phyloP scores from a whole-genome alignment of 2,329 filamentous ascomycete species.

The Paracamarosporium sp. region DNA sequence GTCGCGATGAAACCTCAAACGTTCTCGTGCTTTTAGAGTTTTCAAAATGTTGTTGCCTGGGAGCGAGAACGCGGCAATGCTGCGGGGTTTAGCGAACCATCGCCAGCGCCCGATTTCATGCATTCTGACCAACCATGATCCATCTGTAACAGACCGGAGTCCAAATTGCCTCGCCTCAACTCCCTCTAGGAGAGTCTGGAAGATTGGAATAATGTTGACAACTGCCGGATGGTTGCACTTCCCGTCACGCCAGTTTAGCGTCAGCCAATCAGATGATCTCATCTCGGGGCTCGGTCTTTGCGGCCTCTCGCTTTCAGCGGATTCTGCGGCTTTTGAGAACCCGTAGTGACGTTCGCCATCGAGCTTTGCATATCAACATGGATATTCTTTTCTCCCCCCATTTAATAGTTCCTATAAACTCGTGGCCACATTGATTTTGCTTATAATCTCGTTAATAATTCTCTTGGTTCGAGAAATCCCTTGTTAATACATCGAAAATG shows the following conservation, averaged over 20 bases:
- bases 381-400: background rate
- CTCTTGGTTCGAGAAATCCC: no score
- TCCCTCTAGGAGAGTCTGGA: background rate
- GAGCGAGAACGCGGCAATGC: background rate
- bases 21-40: background rate
- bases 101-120: background rate
- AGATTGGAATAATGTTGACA: background rate
- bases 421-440: no score
- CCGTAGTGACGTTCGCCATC: no score
- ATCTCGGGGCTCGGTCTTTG: background rate
- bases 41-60: background rate
- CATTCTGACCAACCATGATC: background rate
- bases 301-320: background rate
- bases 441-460: no score
- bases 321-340: background rate
- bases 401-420: no score
- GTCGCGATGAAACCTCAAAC: background rate
- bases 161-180: background rate
- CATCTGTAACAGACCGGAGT: background rate
- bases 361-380: background rate
- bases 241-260: background rate
- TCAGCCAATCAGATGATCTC: background rate
- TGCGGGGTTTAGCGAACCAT: background rate
- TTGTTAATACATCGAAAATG: slow-evolving; percentile 1
- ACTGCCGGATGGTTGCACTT: background rate